Base-by-base conservation (phyloP, 2,329 filamentous ascomycete genomes). In the Diaporthe vexans region DNA sequence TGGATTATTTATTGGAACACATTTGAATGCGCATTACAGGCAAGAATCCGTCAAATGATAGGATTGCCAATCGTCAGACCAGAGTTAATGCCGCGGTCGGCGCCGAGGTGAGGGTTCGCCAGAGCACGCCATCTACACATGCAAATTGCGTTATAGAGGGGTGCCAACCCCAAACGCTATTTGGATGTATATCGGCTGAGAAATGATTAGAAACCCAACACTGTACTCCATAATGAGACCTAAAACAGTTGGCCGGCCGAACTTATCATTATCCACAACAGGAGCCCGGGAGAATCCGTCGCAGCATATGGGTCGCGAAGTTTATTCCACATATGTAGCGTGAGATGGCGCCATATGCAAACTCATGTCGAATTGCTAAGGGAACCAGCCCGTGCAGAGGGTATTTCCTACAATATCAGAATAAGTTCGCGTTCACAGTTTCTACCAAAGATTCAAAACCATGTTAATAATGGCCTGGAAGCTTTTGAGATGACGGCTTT, bases 61-160 rank as follows among this genome's bases (percentile, higher is more conserved):
- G 33, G 35, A 59, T 54, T 40, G 61, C 48, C 54, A 65, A 58
- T 21, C 40, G 33, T n/a, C 9, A 29, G n/a, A 29, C 5, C 1
- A n/a, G 24, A 54, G 63, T 46, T 54, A 33, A 43, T 68, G 46
- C 63, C 61, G 63, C 61, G 46, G 52, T 59, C 57, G 74, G 71
- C 29, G 48, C 65, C 52, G 71, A 72, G 46, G 63, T 48, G 40
- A 46, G 43, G 51, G 57, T 54, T 17, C 15, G 61, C 9, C 17
- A 61, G 61, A 73, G 74, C 74, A 72, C 70, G 74, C 74, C 70
- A 75, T 75, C 11, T 58, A 72, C 54, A 48, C 19, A 35, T n/a
- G 19, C 19, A 15, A 37, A 75, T 75, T 75, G 68, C 74, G 74
- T 70, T 75, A 75, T 75, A 24, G 74, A 75, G 74, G 74, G 74